Percentiles rank a stretch among this genome's conserved stretches.
Evolutionary conservation across 352 stramenopile genomes (phyloP).

Genomic region (Peronospora tabacina): DNA sequence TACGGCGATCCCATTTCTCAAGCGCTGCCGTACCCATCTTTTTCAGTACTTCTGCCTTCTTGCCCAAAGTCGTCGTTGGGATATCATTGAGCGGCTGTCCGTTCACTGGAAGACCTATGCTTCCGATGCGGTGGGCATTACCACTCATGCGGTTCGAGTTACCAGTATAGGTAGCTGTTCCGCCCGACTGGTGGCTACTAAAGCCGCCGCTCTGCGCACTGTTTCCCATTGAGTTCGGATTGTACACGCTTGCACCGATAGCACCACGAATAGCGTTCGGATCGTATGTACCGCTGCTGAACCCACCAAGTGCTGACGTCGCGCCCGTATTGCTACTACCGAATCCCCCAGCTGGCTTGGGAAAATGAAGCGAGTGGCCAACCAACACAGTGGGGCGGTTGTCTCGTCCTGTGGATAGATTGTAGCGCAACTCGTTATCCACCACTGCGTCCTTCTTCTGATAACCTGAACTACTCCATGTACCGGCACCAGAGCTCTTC

Average conservation of each 20-base stretch:
- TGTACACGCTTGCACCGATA: constrained; percentile 27
- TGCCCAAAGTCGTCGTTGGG: constrained; percentile 52
- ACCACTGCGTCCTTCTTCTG: constrained; percentile 54
- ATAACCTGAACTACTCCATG: constrained; percentile 78
- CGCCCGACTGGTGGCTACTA: constrained; percentile 16
- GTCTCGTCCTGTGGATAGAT: constrained; percentile 46
- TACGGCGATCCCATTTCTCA: constrained; percentile 79
- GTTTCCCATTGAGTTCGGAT: constrained; percentile 20
- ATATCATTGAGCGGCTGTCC: constrained; percentile 37
- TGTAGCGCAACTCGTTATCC: constrained; percentile 42
- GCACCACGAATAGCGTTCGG: constrained; percentile 31
- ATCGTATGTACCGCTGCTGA: constrained; percentile 43
- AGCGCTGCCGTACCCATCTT: constrained; percentile 72
- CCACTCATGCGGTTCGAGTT: constrained; percentile 54
- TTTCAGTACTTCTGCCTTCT: constrained; percentile 73
- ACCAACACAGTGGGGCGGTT: constrained; percentile 81
- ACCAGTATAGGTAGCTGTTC: constrained; percentile 36
- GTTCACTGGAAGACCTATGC: constrained; percentile 43
- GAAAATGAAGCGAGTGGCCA: constrained; percentile 68
- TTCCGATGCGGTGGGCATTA: constrained; percentile 30
- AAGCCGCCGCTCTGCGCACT: constrained; percentile 16
- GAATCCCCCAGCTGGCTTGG: constrained; percentile 39
- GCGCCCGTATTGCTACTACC: constrained; percentile 33
- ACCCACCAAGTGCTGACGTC: constrained; percentile 29
- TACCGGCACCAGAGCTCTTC: constrained; percentile 42